These are phyloP conservation scores for Quercus phellos DNA, from an alignment of 331 rosid species.

Conservation along the genomic window DNA sequence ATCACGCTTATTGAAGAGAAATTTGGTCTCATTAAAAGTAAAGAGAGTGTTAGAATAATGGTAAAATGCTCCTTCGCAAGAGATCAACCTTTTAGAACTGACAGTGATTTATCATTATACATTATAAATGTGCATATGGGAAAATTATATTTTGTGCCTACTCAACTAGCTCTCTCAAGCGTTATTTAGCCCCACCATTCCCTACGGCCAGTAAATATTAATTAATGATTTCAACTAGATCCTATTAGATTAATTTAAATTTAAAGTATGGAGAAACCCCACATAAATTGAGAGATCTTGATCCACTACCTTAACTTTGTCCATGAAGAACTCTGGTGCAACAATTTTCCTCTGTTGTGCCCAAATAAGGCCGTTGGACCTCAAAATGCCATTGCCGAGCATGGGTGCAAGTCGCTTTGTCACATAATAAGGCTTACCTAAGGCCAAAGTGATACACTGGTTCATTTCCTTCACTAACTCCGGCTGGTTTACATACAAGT, in stretches of 20 bases:
- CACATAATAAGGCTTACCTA: slow-evolving; percentile 81
- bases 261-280: not conserved
- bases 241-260: not conserved
- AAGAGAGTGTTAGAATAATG: no score
- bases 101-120: no score
- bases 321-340: slow-evolving; percentile 86
- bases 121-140: no score
- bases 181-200: no score
- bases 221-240: no score
- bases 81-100: no score
- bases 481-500: slow-evolving; percentile 68
- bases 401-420: slow-evolving; percentile 70
- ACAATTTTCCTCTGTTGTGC: slow-evolving; percentile 80
- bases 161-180: no score
- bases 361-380: slow-evolving; percentile 78
- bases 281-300: not conserved
- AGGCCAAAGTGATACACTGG: slow-evolving; percentile 43
- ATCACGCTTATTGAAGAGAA: no score
- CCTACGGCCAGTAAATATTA: no score
- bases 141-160: no score
- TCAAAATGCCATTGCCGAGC: slow-evolving; percentile 81
- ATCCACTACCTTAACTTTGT: slow-evolving; percentile 67
- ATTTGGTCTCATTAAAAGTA: no score
- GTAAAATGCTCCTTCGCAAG: no score
- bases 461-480: slow-evolving; percentile 77